These are phyloP conservation scores for Taiwanofungus camphoratus DNA, from an alignment of 1,284 basidiomycete genomes.

Conservation along the genomic window DNA sequence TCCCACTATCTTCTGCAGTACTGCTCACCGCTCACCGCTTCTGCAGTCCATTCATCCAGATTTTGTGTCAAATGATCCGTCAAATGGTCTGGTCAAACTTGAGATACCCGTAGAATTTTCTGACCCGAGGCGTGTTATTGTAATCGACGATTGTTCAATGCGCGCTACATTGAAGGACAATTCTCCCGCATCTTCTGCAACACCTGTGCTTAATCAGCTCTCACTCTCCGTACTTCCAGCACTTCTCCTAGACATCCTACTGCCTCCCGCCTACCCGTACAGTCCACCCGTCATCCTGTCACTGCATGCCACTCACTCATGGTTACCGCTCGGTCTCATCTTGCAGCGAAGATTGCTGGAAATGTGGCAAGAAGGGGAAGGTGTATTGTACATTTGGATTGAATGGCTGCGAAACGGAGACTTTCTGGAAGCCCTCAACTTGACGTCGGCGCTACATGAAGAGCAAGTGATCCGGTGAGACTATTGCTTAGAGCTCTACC, in stretches of 20 bases:
- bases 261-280: conserved; percentile 56
- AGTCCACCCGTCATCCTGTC: conserved; percentile 49
- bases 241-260: conserved; percentile 46
- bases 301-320: conserved; percentile 51
- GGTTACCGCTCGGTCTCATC: conserved; percentile 41
- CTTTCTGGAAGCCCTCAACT: conserved; percentile 40
- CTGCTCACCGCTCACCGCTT: conserved; percentile 3
- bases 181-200: not conserved
- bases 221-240: conserved; percentile 52
- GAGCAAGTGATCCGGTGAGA: conserved; percentile 41
- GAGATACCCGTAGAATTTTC: conserved; percentile 61
- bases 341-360: conserved; percentile 38
- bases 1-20: not conserved
- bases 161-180: conserved; percentile 11
- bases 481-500: not conserved
- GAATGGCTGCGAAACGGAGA: conserved; percentile 63
- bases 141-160: conserved; percentile 22
- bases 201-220: conserved; percentile 3
- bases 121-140: conserved; percentile 31
- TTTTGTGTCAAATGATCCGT: conserved; percentile 42
- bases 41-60: conserved; percentile 72
- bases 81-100: conserved; percentile 39
- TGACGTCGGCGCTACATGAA: conserved; percentile 24
- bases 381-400: conserved; percentile 62
- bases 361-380: conserved; percentile 57